Conservation (phyloP, 306 rosid species). For the Cucumis melo region DNA sequence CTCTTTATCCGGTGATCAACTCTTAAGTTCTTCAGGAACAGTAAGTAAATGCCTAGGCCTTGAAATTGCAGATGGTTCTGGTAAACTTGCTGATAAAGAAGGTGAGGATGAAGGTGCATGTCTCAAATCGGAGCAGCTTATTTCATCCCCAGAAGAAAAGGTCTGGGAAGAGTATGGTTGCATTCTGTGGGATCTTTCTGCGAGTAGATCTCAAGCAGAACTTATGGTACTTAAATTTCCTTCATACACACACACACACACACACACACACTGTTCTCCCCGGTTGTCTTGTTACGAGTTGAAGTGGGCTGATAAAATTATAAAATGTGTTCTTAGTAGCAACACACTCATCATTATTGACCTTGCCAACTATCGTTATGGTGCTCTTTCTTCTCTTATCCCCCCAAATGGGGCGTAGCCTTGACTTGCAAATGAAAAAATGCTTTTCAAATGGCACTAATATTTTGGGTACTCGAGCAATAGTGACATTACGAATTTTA, state of each 20-base stretch:
- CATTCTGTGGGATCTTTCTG: constrained; percentile 82
- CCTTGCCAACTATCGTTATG: neutral
- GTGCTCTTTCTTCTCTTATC: neutral
- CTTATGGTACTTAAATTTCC: constrained; percentile 47
- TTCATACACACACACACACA: neutral
- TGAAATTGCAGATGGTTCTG: constrained; percentile 30
- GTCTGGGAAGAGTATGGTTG: constrained; percentile 85
- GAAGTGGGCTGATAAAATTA: neutral
- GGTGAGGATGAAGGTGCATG: constrained; percentile 12
- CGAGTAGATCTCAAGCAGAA: constrained; percentile 72
- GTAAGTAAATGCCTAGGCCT: constrained; percentile 18
- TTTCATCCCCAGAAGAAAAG: constrained; percentile 20
- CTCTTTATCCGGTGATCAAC: constrained; percentile 9
- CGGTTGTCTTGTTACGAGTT: neutral
- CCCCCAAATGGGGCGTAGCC: neutral
- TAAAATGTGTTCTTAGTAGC: neutral
- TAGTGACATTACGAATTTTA: neutral
- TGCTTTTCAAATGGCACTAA: neutral
- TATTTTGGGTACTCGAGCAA: neutral
- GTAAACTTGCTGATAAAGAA: constrained; percentile 10
- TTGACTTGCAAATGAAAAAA: neutral
- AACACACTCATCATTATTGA: neutral
- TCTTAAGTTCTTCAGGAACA: neutral
- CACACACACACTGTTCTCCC: neutral
- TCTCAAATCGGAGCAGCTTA: constrained; percentile 8